A percentile compares a stretch with the other conserved stretches of the same genome.
These are phyloP conservation scores for Russula sp. DNA, from an alignment of 768 basidiomycete genomes.

Conservation along the genomic window DNA sequence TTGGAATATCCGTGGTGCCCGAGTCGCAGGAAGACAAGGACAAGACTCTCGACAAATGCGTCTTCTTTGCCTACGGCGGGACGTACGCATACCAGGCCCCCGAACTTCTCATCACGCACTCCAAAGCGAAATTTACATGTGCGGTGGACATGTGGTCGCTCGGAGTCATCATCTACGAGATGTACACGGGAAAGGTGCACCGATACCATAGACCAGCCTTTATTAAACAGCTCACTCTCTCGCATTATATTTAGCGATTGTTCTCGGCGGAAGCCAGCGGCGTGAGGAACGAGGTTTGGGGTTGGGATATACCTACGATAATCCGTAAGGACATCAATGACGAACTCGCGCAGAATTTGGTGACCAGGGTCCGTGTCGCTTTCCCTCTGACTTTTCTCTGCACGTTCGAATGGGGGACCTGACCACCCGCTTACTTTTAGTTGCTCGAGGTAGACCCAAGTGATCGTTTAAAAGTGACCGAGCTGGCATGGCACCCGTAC, in stretches of 20 bases:
- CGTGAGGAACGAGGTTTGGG: conserved; percentile 18
- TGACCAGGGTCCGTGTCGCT: conserved; percentile 3
- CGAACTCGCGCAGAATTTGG: not conserved
- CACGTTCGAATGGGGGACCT: not conserved
- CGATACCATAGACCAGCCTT: not conserved
- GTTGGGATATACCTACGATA: conserved; percentile 8
- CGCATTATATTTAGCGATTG: conserved; percentile 1
- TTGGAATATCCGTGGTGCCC: conserved; percentile 8
- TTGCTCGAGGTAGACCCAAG: conserved; percentile 9
- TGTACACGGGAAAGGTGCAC: conserved; percentile 6
- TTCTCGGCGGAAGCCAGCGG: conserved; percentile 2
- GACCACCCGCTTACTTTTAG: not conserved
- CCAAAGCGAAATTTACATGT: conserved; percentile 1
- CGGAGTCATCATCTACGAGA: conserved; percentile 17
- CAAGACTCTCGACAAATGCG: not conserved
- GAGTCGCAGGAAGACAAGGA: not conserved
- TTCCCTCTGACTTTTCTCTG: not conserved
- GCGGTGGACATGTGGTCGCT: conserved; percentile 21
- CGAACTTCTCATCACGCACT: conserved; percentile 14
- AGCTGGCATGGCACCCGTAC: not conserved
- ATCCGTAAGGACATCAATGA: conserved; percentile 4
- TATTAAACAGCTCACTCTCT: not conserved
- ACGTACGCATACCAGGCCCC: conserved; percentile 21
- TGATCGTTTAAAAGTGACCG: conserved; percentile 2
- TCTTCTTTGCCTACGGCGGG: conserved; percentile 8